Evolutionary conservation across 495 filamentous ascomycete species (phyloP), one percentile per base, ranked within the genome.

Genomic region (Aspergillus cavernicola): DNA sequence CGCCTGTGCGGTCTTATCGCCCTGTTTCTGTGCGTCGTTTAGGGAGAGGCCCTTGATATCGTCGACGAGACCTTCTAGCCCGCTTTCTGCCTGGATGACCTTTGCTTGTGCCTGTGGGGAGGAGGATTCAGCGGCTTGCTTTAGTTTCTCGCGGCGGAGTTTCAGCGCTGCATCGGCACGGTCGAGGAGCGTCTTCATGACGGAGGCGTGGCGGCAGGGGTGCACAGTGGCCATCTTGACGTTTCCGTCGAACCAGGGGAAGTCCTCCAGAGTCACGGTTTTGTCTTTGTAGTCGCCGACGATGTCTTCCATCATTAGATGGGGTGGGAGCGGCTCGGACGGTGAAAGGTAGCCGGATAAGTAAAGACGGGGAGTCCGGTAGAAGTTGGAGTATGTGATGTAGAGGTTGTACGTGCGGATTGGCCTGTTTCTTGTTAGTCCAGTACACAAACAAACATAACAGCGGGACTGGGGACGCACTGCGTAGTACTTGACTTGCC

Each of bases 221-320:
- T 99, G 95, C 22, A 99, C 88, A 50, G 85, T 90, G 24, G 93
- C 95, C 85, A 96, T 99, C 76, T 95, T 95, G 59, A 96, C 81
- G 52, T 77, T 82, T 9, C 76, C 71, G 43, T 88, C 85, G 63
- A 89, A 91, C 77, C 91, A 95, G 20, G 90, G 90, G 68, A 99
- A 99, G 66, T 96, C 90, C 69, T 99, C 95, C 35, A 97, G 83
- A 13, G 95, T 99, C 53, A 99, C 93, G 7, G 93, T 99, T 75
- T 99, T 99, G 73, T 97, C 92, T 66, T 96, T 95, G 78, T 99
- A 99, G 78, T 99, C 95, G 61, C 95, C 92, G 24, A 97, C 88
- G 61, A 99, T 97, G 62, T 99, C 95, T 65, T 99, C 93, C 87
- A 97, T 96, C 95, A 99, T 97, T 20, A 86, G 78, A 20, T 86